A percentile compares a stretch with the other conserved stretches of the same genome.
Evolutionary conservation across 257 asterid genomes (phyloP).

Genomic region (Rauvolfia tetraphylla): DNA sequence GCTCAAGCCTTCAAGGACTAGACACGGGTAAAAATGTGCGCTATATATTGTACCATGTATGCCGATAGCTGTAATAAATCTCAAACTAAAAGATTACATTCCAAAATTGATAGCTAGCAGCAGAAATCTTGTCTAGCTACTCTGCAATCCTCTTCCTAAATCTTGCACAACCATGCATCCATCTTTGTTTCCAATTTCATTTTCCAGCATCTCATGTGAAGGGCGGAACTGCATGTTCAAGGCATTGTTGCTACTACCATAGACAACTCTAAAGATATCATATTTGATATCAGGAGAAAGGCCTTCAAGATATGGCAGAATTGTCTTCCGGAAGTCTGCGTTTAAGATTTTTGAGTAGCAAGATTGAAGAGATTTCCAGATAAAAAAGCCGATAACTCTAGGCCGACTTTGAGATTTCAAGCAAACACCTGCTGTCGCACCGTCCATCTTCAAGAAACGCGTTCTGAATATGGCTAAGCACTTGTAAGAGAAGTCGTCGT

Average conservation of each 20-base stretch:
- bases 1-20: background rate
- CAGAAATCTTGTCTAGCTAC: background rate
- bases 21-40: background rate
- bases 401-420: slow-evolving; percentile 31
- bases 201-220: slow-evolving; percentile 19
- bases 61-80: background rate
- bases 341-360: slow-evolving; percentile 46
- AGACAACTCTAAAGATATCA: slow-evolving; percentile 56
- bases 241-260: slow-evolving; percentile 30
- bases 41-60: background rate
- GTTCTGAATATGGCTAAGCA: slow-evolving; percentile 48
- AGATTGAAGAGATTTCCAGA: slow-evolving; percentile 58
- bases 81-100: background rate
- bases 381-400: slow-evolving; percentile 30
- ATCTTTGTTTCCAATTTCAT: slow-evolving; percentile 19
- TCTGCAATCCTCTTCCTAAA: background rate
- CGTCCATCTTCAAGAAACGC: slow-evolving; percentile 46
- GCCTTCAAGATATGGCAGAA: slow-evolving; percentile 47
- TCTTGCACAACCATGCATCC: slow-evolving; percentile 16
- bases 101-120: background rate
- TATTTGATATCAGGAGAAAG: slow-evolving; percentile 43
- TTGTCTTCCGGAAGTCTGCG: slow-evolving; percentile 35
- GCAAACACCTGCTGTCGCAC: slow-evolving; percentile 52
- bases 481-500: slow-evolving; percentile 23
- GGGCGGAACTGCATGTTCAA: slow-evolving; percentile 19